Base-by-base conservation (phyloP, 2,329 filamentous ascomycete species). In the Aspergillus fischeri region DNA sequence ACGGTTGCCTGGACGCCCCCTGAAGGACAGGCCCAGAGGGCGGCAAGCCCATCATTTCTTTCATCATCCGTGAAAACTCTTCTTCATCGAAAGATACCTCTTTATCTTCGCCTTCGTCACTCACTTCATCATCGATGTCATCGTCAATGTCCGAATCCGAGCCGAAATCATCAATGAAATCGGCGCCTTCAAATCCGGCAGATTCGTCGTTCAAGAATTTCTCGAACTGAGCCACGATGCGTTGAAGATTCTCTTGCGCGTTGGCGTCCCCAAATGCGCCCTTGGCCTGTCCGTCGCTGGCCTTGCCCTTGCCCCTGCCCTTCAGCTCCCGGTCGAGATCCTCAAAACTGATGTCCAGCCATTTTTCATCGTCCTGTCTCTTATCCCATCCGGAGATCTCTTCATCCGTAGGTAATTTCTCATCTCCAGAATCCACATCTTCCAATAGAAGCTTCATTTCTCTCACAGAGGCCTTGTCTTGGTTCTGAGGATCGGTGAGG, bases 141-240 rank as follows among this genome's bases (percentile, higher is more conserved):
- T 75, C 73, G 4, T 81, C 78, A 5, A 81, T 78, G 11, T 83
- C 80, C 47, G 86, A 80, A 59, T 89, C 87, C 17, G 81, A 75
- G 58, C 90, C 89, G 81, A 90, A 90, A 9, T 90, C 88, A 59
- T 84, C 80, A 29, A 80, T 72, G 27, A 90, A 73, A 58, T 91
- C 86, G 0, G 87, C 90, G 0, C 92, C 93, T 49, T 96, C 92
- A 5, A 86, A 72, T 1, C 90, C 92, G 0, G 92, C 91, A 49
- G 82, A 83, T 10, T 95, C 89, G 65, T 97, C 91, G 55, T 95
- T 90, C 49, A 99, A 75, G 65, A 99, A 97, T 11, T 89, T 81
- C 68, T 97, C 92, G 67, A 99, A 97, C n/a, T 91, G 85, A 49
- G 90, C 88, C 0, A 99, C 94, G 71, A 97, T 96, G 68, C 93